These are phyloP conservation scores for Ascochyta koolunga DNA, from an alignment of 2,329 filamentous ascomycete genomes.

Conservation along the genomic window DNA sequence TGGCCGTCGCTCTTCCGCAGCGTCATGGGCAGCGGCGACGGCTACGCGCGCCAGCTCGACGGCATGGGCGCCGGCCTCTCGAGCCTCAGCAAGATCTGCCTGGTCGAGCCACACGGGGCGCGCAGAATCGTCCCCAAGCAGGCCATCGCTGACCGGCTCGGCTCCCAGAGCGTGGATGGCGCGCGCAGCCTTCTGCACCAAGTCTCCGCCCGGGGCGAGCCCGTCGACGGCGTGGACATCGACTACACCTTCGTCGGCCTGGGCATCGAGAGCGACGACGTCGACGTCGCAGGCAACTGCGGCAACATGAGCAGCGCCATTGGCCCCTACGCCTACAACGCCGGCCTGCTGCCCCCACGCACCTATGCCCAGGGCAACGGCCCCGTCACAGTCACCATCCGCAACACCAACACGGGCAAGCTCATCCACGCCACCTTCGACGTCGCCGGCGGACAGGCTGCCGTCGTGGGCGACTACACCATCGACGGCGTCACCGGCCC, in stretches of 20 bases:
- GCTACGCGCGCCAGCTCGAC: conserved; percentile 72
- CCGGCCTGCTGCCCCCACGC: conserved; percentile 53
- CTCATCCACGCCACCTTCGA: conserved; percentile 65
- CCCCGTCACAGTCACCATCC: conserved; percentile 62
- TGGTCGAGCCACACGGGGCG: conserved; percentile 57
- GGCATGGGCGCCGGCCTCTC: conserved; percentile 74
- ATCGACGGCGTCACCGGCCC: conserved; percentile 70
- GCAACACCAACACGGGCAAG: conserved; percentile 75
- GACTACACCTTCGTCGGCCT: conserved; percentile 76
- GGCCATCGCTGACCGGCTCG: conserved; percentile 14
- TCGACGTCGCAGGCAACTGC: conserved; percentile 74
- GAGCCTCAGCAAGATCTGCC: conserved; percentile 72
- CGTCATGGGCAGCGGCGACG: conserved; percentile 68
- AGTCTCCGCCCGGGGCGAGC: conserved; percentile 3
- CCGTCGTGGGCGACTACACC: conserved; percentile 59
- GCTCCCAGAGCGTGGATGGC: conserved; percentile 5
- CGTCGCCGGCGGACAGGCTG: conserved; percentile 56
- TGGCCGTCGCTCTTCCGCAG: conserved; percentile 64
- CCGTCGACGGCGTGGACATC: conserved; percentile 53
- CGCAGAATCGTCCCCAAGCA: conserved; percentile 5
- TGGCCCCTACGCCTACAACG: conserved; percentile 69
- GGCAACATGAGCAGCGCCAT: conserved; percentile 78
- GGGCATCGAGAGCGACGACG: conserved; percentile 64
- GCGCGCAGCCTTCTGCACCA: conserved; percentile 3
- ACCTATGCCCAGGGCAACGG: conserved; percentile 36